Evolutionary conservation across 2,329 filamentous ascomycete genomes (phyloP).

Genomic region (Akanthomyces muscarius): DNA sequence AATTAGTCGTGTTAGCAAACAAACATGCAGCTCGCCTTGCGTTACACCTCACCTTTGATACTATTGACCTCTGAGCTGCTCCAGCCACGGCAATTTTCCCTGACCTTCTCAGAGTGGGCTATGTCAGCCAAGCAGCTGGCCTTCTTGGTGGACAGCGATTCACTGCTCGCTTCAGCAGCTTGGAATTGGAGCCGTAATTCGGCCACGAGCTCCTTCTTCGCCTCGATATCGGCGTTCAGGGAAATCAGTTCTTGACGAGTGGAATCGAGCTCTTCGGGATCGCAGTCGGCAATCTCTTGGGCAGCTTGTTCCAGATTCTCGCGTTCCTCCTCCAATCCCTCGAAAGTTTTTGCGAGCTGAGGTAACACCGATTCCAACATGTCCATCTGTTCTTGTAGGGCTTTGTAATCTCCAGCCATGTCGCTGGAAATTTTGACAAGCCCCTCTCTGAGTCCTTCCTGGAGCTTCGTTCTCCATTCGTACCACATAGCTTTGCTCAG

Average conservation of each 20-base stretch:
- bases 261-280: conserved; percentile 71
- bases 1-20: conserved; percentile 34
- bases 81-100: conserved; percentile 88
- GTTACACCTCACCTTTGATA: conserved; percentile 60
- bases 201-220: conserved; percentile 64
- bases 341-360: conserved; percentile 54
- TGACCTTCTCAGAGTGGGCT: conserved; percentile 72
- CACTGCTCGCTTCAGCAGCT: conserved; percentile 62
- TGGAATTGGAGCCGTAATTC: conserved; percentile 63
- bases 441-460: conserved; percentile 74
- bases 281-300: conserved; percentile 71
- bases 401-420: conserved; percentile 68
- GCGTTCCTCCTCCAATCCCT: conserved; percentile 59
- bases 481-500: conserved; percentile 98
- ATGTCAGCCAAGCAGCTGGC: conserved; percentile 69
- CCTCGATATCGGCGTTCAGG: conserved; percentile 64
- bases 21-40: neutral
- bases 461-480: conserved; percentile 89
- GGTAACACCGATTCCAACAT: conserved; percentile 67
- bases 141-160: conserved; percentile 62
- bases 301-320: conserved; percentile 67
- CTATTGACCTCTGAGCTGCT: conserved; percentile 73
- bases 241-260: conserved; percentile 65
- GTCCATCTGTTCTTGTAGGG: conserved; percentile 63
- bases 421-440: conserved; percentile 70